Base-by-base conservation (phyloP, 164 flowering plant species). In the Stephania yunnanensis region DNA sequence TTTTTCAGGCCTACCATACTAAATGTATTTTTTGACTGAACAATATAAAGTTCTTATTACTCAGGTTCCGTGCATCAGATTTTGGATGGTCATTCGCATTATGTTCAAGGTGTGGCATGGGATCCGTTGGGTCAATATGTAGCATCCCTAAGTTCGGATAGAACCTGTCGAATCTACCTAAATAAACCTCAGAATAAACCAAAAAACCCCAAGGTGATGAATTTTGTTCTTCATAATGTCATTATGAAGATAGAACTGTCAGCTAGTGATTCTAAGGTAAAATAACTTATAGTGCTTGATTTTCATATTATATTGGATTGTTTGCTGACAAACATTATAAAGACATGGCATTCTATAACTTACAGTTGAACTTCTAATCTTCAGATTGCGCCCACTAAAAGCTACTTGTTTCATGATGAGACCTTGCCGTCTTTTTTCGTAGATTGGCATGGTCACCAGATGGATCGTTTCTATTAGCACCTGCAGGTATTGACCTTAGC, bases 41-140 rank as follows among this genome's bases (percentile, higher is more conserved):
- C 5, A 71, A 11, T 44, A 20, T 10, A 2, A 52, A 12, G 7
- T 74, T 36, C 73, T 48, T 80, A 19, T 20, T 63, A 48, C 78
- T 74, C 85, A 96, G 99, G 98, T 75, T 88, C 97, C 68, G 97
- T 90, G 44, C 90, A 86, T 83, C 99, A 96, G 87, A 92, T 90
- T 82, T 82, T 96, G 85, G 98, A 94, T 83, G 87, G 85, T 44
- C 98, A 96, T 87, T 78, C 75, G 72, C 98, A 96, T 86, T 96
- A 96, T 84, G 99, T 96, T 77, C 99, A 96, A 82, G 99, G 99
- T 68, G 99, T 94, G 48, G 92, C 99, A 63, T 96, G 97, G 97
- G 98, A 96, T 78, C 99, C 99, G 36, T 78, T 89, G 82, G 82
- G 81, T 50, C 92, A 89, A 68, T 96, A 87, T 85, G 85, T 84